phyloP scores from a whole-genome alignment of 2,329 filamentous ascomycete genomes.

The Aureobasidium sp. region DNA sequence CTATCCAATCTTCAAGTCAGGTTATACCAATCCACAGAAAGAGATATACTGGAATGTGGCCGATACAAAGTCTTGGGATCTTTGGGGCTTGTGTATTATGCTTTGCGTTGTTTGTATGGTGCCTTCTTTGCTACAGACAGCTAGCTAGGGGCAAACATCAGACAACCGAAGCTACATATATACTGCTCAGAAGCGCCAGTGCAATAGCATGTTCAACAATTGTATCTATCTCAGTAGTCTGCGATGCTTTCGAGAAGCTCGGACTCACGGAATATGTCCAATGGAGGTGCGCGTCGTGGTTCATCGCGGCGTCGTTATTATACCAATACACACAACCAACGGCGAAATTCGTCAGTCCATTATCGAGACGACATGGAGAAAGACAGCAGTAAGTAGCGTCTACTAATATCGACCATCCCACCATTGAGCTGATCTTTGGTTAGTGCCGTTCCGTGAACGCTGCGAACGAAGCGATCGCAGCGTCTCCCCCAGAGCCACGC shows the following conservation, averaged over 20 bases:
- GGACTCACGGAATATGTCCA: background rate
- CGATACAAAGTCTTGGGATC: background rate
- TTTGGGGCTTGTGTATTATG: background rate
- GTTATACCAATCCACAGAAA: background rate
- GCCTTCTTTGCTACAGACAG: background rate
- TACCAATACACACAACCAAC: background rate
- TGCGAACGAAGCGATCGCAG: background rate
- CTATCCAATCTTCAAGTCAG: background rate
- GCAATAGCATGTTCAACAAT: background rate
- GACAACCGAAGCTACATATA: background rate
- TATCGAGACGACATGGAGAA: background rate
- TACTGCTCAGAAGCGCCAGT: too few species aligned
- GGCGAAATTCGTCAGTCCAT: background rate
- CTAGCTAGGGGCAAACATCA: background rate
- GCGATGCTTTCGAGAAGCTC: background rate
- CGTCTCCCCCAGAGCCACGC: background rate
- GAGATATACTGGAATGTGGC: background rate
- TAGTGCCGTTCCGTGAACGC: background rate
- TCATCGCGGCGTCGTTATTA: background rate
- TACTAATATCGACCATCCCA: too few species aligned
- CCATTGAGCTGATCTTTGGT: background rate
- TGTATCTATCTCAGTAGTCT: background rate
- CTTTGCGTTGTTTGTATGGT: background rate
- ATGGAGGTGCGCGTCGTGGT: background rate
- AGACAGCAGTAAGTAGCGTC: background rate